phyloP scores from a whole-genome alignment of 1,284 basidiomycete species.

The Malassezia pachydermatis region DNA sequence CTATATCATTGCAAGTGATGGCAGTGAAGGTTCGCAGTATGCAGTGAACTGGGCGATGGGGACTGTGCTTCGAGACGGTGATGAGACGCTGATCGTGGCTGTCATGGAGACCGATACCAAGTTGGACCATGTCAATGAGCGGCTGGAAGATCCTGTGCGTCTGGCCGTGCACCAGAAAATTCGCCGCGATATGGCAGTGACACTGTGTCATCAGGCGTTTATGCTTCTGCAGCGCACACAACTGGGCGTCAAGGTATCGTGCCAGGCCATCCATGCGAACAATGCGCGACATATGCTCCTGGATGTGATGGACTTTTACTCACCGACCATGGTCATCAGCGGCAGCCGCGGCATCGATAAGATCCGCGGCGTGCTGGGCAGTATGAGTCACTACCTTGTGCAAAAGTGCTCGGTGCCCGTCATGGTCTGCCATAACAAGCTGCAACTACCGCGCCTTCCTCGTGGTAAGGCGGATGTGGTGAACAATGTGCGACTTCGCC shows the following conservation, averaged over 20 bases:
- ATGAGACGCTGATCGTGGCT: slow-evolving; percentile 58
- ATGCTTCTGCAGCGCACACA: slow-evolving; percentile 77
- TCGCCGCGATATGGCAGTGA: slow-evolving; percentile 77
- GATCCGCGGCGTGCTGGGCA: slow-evolving; percentile 89
- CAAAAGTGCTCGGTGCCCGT: slow-evolving; percentile 83
- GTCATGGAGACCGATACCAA: slow-evolving; percentile 88
- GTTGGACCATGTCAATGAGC: slow-evolving; percentile 46
- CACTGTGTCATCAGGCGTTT: slow-evolving; percentile 72
- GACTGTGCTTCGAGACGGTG: slow-evolving; percentile 86
- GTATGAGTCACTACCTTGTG: slow-evolving; percentile 90
- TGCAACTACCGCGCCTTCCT: slow-evolving; percentile 39
- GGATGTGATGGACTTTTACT: slow-evolving; percentile 73
- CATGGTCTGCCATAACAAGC: slow-evolving; percentile 55
- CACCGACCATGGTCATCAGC: slow-evolving; percentile 87
- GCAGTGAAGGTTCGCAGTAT: slow-evolving; percentile 58
- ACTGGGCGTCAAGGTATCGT: slow-evolving; percentile 72
- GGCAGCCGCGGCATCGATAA: slow-evolving; percentile 82
- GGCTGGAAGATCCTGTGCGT: slow-evolving; percentile 57
- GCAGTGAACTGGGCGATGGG: slow-evolving; percentile 61
- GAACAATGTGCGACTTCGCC: slow-evolving; percentile 33
- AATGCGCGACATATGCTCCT: slow-evolving; percentile 85
- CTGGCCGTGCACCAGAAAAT: slow-evolving; percentile 80
- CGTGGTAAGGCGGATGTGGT: slow-evolving; percentile 44
- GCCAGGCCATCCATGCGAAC: slow-evolving; percentile 85
- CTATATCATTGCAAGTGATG: slow-evolving; percentile 84